These are phyloP conservation scores for Malassezia obtusa DNA, from an alignment of 1,284 basidiomycete species.

Conservation along the genomic window DNA sequence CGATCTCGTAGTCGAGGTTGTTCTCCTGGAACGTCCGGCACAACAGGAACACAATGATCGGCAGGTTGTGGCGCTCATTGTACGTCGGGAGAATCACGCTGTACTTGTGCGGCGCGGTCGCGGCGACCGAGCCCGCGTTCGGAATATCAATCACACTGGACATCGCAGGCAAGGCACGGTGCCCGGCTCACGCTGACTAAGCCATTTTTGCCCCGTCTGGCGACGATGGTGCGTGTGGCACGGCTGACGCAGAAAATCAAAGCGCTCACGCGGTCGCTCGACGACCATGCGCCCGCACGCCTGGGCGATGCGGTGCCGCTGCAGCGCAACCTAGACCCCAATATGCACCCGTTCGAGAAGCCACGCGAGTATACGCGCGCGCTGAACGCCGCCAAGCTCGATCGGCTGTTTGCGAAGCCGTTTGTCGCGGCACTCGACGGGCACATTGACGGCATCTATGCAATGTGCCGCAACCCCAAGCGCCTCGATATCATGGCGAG, in stretches of 20 bases:
- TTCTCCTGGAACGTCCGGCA: slow-evolving; percentile 22
- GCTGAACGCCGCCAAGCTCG: slow-evolving; percentile 89
- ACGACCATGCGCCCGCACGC: slow-evolving; percentile 58
- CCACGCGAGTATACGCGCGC: slow-evolving; percentile 88
- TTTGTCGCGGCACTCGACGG: slow-evolving; percentile 85
- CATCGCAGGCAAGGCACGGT: slow-evolving; percentile 2
- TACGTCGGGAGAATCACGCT: slow-evolving; percentile 78
- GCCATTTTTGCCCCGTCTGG: not conserved
- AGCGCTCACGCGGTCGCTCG: slow-evolving; percentile 72
- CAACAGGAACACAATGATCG: slow-evolving; percentile 56
- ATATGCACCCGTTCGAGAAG: slow-evolving; percentile 85
- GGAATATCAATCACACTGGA: slow-evolving; percentile 10
- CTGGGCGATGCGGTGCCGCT: slow-evolving; percentile 71
- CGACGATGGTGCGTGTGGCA: slow-evolving; percentile 10
- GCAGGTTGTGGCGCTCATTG: slow-evolving; percentile 82
- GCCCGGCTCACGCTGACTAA: slow-evolving; percentile 3
- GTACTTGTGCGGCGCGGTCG: slow-evolving; percentile 7
- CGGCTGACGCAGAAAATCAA: slow-evolving; percentile 61
- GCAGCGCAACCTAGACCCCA: slow-evolving; percentile 82
- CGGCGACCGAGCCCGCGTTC: not conserved
- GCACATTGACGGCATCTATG: slow-evolving; percentile 90
- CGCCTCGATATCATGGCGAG: slow-evolving; percentile 75
- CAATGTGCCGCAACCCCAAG: slow-evolving; percentile 66
- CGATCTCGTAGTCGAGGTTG: slow-evolving; percentile 64
- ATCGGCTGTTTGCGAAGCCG: slow-evolving; percentile 91